Conservation (phyloP, 805 yeast genomes). For the Saccharomycopsis fodiens region DNA sequence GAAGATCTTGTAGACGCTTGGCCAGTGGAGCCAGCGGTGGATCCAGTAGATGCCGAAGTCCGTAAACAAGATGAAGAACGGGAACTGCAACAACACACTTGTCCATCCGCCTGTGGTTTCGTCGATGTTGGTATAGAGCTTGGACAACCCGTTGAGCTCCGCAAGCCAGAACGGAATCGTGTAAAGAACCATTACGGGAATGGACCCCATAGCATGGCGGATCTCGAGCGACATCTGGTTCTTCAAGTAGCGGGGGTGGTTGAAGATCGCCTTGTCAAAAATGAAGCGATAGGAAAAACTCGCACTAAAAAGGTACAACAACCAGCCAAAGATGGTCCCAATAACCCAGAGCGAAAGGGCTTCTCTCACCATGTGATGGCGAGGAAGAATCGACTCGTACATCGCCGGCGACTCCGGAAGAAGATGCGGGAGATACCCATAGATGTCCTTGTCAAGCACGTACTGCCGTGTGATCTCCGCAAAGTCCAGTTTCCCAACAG, state of each 20-base stretch:
- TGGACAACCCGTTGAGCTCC: slow-evolving; percentile 80
- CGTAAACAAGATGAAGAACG: slow-evolving; percentile 81
- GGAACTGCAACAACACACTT: slow-evolving; percentile 59
- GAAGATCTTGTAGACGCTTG: slow-evolving; percentile 69
- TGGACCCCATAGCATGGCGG: slow-evolving; percentile 66
- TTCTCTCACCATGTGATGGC: slow-evolving; percentile 73
- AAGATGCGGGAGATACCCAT: slow-evolving; percentile 55
- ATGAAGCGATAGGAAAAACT: slow-evolving; percentile 67
- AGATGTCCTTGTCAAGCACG: slow-evolving; percentile 32
- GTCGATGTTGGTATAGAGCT: slow-evolving; percentile 58
- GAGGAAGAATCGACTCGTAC: slow-evolving; percentile 57
- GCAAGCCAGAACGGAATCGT: slow-evolving; percentile 87
- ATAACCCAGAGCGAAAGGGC: slow-evolving; percentile 54
- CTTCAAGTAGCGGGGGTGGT: slow-evolving; percentile 92
- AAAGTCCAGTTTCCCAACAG: slow-evolving; percentile 3
- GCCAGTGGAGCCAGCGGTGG: slow-evolving; percentile 94
- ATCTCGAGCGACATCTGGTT: slow-evolving; percentile 88
- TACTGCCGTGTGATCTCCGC: slow-evolving; percentile 13
- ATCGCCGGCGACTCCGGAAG: slow-evolving; percentile 51
- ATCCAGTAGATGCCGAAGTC: slow-evolving; percentile 88
- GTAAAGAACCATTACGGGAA: slow-evolving; percentile 80
- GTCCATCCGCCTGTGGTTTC: slow-evolving; percentile 62
- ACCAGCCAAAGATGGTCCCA: slow-evolving; percentile 79
- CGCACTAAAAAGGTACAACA: slow-evolving; percentile 72
- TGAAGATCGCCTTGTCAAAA: slow-evolving; percentile 83